Base-by-base conservation (phyloP, 108 stramenopile genomes). In the Parietichytrium sp. region DNA sequence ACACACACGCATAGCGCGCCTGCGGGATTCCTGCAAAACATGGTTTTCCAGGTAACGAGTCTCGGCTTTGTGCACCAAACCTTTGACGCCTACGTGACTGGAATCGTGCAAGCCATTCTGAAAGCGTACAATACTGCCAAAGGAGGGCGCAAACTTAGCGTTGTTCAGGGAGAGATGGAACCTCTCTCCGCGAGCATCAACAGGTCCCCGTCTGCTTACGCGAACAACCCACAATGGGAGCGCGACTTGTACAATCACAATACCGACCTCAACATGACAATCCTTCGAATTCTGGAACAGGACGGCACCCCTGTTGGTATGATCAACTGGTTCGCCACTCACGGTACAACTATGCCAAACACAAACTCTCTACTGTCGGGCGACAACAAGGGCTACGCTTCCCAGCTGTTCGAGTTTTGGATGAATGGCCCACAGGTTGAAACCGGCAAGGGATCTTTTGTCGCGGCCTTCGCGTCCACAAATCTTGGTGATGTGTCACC, bases 401-500 rank as follows among this genome's bases (percentile, higher is more conserved):
- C 86, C 20, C 86, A 89, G 36, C 54, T 89, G 27, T 81, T 91
- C 80, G 91, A 91, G 49, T 86, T 77, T 36, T 29, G 83, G 25
- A 30, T 55, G 15, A 91, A 89, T 36, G 86, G 84, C 23, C 29
- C 33, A 23, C 80, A 77, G 20, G 79, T 79, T 25, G 52, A 84
- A 33, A 78, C 88, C 16, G 90, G 90, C 30, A 81, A 52, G 47
- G 88, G 88, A 18, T 51, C 33, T 30, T 91, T 91, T 54, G 89
- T 89, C 3, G 86, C 91, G 8, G 89, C 91, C 4, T 91, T 91
- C 50, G 89, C 89, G 27, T 88, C 88, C 3, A 87, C 91, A 4
- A 91, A 91, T 47, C 81, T 91, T 4, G 91, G 91, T 3, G 91
- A 91, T 81, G 91, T 89, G 23, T 85, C 86, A 2, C 91, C 91